These are phyloP conservation scores for Dorcoceras hygrometricum DNA, from an alignment of 257 asterid species.

Conservation along the genomic window DNA sequence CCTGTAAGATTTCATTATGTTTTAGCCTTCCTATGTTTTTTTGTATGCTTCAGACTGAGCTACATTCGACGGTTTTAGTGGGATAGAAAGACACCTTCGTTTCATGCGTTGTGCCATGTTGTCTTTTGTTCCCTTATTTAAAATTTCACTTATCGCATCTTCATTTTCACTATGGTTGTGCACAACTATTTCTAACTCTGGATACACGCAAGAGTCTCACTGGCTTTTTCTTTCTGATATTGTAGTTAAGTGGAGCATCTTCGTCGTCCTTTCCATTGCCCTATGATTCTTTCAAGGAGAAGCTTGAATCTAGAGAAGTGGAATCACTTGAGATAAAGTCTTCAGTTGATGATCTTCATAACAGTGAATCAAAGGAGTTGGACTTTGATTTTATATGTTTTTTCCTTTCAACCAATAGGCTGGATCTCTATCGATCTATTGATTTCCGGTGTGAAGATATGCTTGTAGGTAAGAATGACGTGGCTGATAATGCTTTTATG, in stretches of 20 bases:
- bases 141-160: neutral
- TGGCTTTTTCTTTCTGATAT: slow-evolving; percentile 18
- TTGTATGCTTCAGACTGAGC: slow-evolving; percentile 7
- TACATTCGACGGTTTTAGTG: slow-evolving; percentile 3
- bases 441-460: slow-evolving; percentile 95
- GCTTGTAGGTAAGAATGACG: slow-evolving; percentile 63
- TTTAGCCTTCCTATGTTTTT: neutral
- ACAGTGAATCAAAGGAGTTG: slow-evolving; percentile 46
- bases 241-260: slow-evolving; percentile 78
- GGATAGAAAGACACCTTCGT: slow-evolving; percentile 1
- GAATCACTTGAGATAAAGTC: slow-evolving; percentile 32
- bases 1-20: slow-evolving; percentile 5
- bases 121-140: neutral
- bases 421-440: slow-evolving; percentile 83
- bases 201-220: slow-evolving; percentile 2
- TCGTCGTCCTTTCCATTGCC: slow-evolving; percentile 83
- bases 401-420: slow-evolving; percentile 81
- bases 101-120: slow-evolving; percentile 5
- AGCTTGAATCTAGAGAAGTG: slow-evolving; percentile 33
- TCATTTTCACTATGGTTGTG: slow-evolving; percentile 16
- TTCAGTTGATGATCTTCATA: slow-evolving; percentile 39
- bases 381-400: slow-evolving; percentile 84
- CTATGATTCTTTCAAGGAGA: slow-evolving; percentile 70
- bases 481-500: slow-evolving; percentile 14
- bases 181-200: slow-evolving; percentile 6